phyloP scores from a whole-genome alignment of 768 basidiomycete genomes.

The Dacryopinax primogenitus region DNA sequence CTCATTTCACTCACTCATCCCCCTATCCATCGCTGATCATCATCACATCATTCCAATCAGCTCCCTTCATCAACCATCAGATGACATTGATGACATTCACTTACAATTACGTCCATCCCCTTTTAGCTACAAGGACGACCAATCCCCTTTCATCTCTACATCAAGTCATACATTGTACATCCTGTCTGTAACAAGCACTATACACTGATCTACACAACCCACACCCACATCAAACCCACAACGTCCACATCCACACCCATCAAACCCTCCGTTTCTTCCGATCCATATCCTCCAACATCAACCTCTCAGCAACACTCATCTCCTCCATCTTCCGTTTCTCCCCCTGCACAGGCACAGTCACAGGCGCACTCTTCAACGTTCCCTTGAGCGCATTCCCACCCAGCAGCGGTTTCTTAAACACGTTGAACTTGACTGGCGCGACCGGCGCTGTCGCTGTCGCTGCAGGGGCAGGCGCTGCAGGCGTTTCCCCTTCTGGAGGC shows the following conservation, averaged over 20 bases:
- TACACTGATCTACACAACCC: too few relatives aligned
- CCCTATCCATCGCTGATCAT: too few relatives aligned
- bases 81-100: too few relatives aligned
- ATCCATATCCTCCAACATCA: conserved; percentile 85
- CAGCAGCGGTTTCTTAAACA: conserved; percentile 33
- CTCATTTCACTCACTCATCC: too few relatives aligned
- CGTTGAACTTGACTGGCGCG: conserved; percentile 45
- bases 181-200: too few relatives aligned
- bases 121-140: too few relatives aligned
- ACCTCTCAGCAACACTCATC: conserved; percentile 60
- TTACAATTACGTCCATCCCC: too few relatives aligned
- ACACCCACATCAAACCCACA: too few relatives aligned
- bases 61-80: too few relatives aligned
- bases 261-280: conserved; percentile 66
- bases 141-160: too few relatives aligned
- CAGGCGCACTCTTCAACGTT: conserved; percentile 46
- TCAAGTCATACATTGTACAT: too few relatives aligned
- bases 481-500: conserved; percentile 55
- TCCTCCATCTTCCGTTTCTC: conserved; percentile 37
- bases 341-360: conserved; percentile 23
- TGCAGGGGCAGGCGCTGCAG: conserved; percentile 32
- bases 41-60: too few relatives aligned
- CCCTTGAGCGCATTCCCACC: conserved; percentile 46
- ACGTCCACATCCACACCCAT: conserved; percentile 37
- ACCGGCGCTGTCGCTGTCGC: conserved; percentile 22